phyloP scores from a whole-genome alignment of 331 rosid species.

The Telfairia occidentalis region DNA sequence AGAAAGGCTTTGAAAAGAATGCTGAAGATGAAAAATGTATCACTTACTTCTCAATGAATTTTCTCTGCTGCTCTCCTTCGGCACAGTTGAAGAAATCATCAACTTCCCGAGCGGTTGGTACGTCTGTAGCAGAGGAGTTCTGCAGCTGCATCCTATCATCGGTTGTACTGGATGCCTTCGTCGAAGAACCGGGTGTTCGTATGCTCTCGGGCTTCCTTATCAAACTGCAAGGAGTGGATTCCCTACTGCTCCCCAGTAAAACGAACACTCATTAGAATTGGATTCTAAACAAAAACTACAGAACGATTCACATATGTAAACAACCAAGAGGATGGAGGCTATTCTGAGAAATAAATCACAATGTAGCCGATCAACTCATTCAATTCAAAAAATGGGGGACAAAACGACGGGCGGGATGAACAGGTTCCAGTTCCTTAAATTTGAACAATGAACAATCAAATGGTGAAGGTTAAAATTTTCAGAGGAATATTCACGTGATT shows the following conservation, averaged over 20 bases:
- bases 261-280: neutral
- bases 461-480: neutral
- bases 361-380: neutral
- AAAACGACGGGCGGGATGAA: neutral
- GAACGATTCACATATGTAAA: neutral
- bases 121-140: slow-evolving; percentile 39
- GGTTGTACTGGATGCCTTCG: slow-evolving; percentile 52
- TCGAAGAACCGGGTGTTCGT: slow-evolving; percentile 72
- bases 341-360: neutral
- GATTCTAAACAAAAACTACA: neutral
- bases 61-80: slow-evolving; percentile 59
- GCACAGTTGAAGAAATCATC: slow-evolving; percentile 65
- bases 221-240: slow-evolving; percentile 88
- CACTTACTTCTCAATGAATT: slow-evolving; percentile 69
- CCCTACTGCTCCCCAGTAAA: slow-evolving; percentile 33
- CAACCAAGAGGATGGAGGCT: neutral
- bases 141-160: slow-evolving; percentile 36
- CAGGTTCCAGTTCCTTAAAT: slow-evolving; percentile 3
- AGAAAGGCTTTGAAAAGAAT: neutral
- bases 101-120: slow-evolving; percentile 65
- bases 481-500: slow-evolving; percentile 12
- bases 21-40: neutral
- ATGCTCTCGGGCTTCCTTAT: slow-evolving; percentile 54
- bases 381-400: neutral
- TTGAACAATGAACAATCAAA: neutral